Base-by-base conservation (phyloP, 2,329 filamentous ascomycete species). In the Stagonosporopsis tanaceti region DNA sequence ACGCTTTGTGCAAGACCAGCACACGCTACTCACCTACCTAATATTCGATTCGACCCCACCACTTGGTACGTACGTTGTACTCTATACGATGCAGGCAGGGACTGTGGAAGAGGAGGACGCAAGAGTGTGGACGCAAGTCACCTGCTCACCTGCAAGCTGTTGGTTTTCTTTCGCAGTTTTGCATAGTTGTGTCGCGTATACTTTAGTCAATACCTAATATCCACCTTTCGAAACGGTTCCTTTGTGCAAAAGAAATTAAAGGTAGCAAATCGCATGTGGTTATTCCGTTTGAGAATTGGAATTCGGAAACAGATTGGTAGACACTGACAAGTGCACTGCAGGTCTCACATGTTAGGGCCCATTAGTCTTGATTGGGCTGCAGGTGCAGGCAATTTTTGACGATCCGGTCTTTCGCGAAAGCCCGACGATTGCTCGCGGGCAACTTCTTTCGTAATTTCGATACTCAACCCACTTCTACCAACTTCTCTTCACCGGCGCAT, bases 351-450 rank as follows among this genome's bases (percentile, higher is more conserved):
- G 45, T 45, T 30, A 40, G 20, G 50, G 35, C 22, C 28, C 37
- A 14, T 41, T 35, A 32, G 39, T 17, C 34, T 25, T 68, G 68
- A 72, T 72, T 74, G 70, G 71, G 69, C 70, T 62, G 67, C 64
- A 62, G 45, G 50, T 62, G 68, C 64, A 62, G 45, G 50, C 58
- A 65, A 63, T 68, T 70, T 70, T 69, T 61, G 61, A 61, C 66
- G 64, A 66, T 61, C 62, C 61, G 60, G 63, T 30, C 39, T 50
- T 50, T 50, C 27, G 47, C 47, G 53, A 59, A 63, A 66, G 64
- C 68, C 68, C 66, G 65, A 71, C 62, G 59, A 62, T 69, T 64
- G 68, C 65, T 53, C 60, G 55, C 62, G 57, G 63, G 62, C 60
- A 58, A 62, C 61, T 53, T 53, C 53, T 50, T 57, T 57, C 58